phyloP scores from a whole-genome alignment of 257 asterid genomes.

The Linderniella brevidens region DNA sequence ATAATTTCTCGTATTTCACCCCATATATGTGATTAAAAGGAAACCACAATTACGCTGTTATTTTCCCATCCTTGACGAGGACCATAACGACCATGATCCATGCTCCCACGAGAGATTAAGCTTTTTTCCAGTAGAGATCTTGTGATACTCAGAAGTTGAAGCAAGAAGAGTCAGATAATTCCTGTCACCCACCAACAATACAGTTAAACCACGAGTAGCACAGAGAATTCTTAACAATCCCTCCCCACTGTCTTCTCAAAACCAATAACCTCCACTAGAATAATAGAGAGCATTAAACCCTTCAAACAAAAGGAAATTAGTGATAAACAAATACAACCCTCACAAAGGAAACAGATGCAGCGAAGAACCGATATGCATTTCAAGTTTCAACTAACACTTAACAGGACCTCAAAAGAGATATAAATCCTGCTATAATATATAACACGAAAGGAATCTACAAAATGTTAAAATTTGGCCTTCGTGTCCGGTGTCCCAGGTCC shows the following conservation, averaged over 20 bases:
- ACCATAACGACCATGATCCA: conserved; percentile 98
- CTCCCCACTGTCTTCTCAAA: conserved; percentile 35
- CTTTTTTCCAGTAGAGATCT: conserved; percentile 40
- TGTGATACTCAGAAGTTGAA: conserved; percentile 38
- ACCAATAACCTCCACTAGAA: conserved; percentile 9
- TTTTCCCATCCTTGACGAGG: conserved; percentile 99
- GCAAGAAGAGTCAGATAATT: conserved; percentile 46
- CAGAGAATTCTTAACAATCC: conserved; percentile 28
- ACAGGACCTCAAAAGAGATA: too few relatives aligned
- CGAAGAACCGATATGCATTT: too few relatives aligned
- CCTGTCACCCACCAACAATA: conserved; percentile 79
- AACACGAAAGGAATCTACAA: too few relatives aligned
- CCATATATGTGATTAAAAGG: conserved; percentile 96
- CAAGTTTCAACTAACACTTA: too few relatives aligned
- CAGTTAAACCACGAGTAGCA: conserved; percentile 37
- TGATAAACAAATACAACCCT: too few relatives aligned
- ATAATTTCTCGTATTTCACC: conserved; percentile 70
- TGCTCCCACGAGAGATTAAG: conserved; percentile 31
- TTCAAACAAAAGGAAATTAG: too few relatives aligned
- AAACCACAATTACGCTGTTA: conserved; percentile 99
- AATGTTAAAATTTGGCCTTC: too few relatives aligned
- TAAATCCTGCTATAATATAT: too few relatives aligned
- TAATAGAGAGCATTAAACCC: too few relatives aligned
- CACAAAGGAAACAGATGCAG: too few relatives aligned
- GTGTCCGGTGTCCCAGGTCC: too few relatives aligned